phyloP scores from a whole-genome alignment of 2,329 filamentous ascomycete species.

The Penicillium palitans region DNA sequence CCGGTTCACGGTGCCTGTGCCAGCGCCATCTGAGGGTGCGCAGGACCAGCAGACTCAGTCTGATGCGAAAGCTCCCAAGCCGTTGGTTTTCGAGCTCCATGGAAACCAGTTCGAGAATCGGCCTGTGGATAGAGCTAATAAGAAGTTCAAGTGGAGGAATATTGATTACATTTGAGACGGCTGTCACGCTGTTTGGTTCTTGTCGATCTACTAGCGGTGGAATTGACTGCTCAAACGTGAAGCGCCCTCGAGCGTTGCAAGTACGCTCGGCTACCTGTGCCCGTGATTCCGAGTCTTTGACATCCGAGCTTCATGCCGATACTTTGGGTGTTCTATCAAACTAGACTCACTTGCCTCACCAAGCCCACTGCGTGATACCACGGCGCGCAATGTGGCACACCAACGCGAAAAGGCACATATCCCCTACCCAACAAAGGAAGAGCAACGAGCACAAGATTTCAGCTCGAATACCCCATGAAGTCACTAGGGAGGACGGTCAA shows the following conservation, averaged over 20 bases:
- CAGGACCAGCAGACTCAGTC: conserved; percentile 37
- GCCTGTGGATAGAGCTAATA: conserved; percentile 80
- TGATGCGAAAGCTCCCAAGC: background rate
- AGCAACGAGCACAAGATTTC: background rate
- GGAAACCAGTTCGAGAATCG: conserved; percentile 84
- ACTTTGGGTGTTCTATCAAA: background rate
- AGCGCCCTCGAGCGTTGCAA: background rate
- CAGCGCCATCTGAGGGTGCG: conserved; percentile 22
- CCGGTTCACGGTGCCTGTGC: conserved; percentile 66
- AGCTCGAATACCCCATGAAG: background rate
- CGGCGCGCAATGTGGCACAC: background rate
- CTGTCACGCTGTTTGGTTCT: background rate
- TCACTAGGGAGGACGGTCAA: background rate
- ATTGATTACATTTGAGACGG: conserved; percentile 66
- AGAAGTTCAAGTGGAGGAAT: conserved; percentile 87
- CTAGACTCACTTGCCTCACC: background rate
- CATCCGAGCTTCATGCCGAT: too few relatives aligned
- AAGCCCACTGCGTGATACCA: background rate
- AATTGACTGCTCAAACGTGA: background rate
- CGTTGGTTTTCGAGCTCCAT: conserved; percentile 76
- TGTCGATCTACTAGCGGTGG: background rate
- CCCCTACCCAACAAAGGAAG: background rate
- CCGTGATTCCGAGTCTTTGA: background rate
- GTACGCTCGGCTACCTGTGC: background rate
- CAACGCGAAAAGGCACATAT: background rate